These are phyloP conservation scores for Podila verticillata DNA, from an alignment of 192 early-diverging fungal species.

Conservation along the genomic window DNA sequence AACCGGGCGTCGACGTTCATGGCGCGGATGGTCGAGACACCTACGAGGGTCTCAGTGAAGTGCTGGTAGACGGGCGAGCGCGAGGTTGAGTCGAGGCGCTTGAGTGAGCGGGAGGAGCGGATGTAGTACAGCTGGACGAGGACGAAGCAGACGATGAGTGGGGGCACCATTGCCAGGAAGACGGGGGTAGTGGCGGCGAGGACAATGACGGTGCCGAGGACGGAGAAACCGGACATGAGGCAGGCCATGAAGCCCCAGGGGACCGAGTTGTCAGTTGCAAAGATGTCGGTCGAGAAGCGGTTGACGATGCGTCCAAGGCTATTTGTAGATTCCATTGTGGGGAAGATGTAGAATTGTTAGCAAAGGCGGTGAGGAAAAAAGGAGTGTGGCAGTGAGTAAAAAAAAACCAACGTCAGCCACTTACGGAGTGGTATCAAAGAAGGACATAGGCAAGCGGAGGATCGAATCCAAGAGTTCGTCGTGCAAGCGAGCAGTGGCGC, in stretches of 20 bases:
- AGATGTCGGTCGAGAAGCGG: conserved; percentile 89
- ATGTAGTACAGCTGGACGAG: conserved; percentile 70
- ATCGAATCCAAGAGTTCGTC: conserved; percentile 9
- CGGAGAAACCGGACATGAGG: conserved; percentile 32
- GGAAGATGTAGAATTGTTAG: not conserved
- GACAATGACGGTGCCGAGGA: conserved; percentile 50
- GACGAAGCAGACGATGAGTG: conserved; percentile 53
- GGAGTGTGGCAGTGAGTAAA: not conserved
- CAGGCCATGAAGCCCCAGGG: conserved; percentile 56
- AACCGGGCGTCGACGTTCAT: conserved; percentile 60
- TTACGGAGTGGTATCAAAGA: not conserved
- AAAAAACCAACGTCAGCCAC: not conserved
- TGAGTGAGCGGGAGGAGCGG: conserved; percentile 75
- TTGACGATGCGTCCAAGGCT: conserved; percentile 89
- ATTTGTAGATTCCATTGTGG: conserved; percentile 4
- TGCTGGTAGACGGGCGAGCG: conserved; percentile 82
- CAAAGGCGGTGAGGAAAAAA: not conserved
- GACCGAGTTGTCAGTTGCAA: conserved; percentile 76
- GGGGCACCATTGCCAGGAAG: conserved; percentile 58
- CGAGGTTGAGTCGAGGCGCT: conserved; percentile 80
- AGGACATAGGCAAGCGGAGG: conserved; percentile 25
- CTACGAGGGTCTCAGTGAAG: conserved; percentile 70
- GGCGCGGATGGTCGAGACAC: conserved; percentile 72
- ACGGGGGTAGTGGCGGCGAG: conserved; percentile 53
- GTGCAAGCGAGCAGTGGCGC: conserved; percentile 18